Evolutionary conservation across 2,329 filamentous ascomycete genomes (phyloP).

Genomic region (Niveomyces coronatus): DNA sequence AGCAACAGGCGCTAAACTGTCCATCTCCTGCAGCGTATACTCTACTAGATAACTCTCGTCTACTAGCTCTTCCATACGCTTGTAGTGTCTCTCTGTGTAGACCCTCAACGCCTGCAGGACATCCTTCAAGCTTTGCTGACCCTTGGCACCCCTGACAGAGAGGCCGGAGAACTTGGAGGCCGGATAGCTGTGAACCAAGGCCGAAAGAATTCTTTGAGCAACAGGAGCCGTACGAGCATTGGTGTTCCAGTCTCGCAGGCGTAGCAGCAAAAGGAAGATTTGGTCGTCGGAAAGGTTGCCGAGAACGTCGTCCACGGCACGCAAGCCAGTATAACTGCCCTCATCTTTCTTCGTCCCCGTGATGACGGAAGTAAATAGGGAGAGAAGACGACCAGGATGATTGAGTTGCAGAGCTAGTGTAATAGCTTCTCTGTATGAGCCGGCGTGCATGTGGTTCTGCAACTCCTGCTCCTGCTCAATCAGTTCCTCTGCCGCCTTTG

Average conservation of each 20-base stretch:
- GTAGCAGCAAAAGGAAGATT: constrained; percentile 68
- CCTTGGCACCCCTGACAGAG: constrained; percentile 46
- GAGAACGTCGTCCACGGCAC: constrained; percentile 74
- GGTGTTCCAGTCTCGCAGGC: constrained; percentile 93
- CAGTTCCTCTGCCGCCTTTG: constrained; percentile 63
- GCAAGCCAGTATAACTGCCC: constrained; percentile 53
- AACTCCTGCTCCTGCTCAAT: constrained; percentile 93
- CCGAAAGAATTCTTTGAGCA: constrained; percentile 74
- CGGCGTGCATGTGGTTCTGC: constrained; percentile 81
- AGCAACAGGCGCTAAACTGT: constrained; percentile 48
- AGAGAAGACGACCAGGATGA: constrained; percentile 78
- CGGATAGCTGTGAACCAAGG: constrained; percentile 71
- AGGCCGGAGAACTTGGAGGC: constrained; percentile 65
- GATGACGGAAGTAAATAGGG: constrained; percentile 73
- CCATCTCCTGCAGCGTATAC: constrained; percentile 91
- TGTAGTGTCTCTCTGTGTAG: constrained; percentile 91
- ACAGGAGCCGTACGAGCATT: constrained; percentile 80
- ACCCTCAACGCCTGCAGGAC: constrained; percentile 77
- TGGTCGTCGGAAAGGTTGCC: constrained; percentile 73
- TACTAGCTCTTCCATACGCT: constrained; percentile 75
- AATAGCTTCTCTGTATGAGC: constrained; percentile 87
- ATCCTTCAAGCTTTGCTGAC: constrained; percentile 63
- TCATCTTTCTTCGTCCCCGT: constrained; percentile 49
- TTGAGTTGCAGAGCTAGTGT: constrained; percentile 86
- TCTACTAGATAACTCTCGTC: constrained; percentile 93